Evolutionary conservation across 257 asterid genomes (phyloP).

Genomic region (Solanum rostratum): DNA sequence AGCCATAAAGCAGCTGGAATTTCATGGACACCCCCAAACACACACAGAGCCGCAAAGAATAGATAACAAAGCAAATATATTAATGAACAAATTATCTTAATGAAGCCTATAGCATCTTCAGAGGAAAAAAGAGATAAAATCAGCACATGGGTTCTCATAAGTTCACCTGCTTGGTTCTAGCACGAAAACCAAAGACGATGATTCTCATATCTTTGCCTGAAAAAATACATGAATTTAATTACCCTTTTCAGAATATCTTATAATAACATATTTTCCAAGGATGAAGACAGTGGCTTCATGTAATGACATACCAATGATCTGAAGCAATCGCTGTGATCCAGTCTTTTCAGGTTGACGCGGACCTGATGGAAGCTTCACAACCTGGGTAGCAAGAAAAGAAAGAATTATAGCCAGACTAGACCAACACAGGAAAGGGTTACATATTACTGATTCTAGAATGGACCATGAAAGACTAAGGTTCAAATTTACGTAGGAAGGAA

Average conservation of each 20-base stretch:
- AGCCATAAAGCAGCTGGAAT: neutral
- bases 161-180: constrained; percentile 87
- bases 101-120: neutral
- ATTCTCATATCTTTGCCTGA: constrained; percentile 97
- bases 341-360: constrained; percentile 60
- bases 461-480: neutral
- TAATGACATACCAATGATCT: constrained; percentile 67
- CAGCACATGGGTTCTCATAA: constrained; percentile 8
- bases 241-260: neutral
- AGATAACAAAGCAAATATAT: neutral
- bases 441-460: neutral
- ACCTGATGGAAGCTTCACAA: constrained; percentile 47
- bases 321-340: constrained; percentile 76
- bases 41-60: neutral
- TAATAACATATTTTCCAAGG: neutral
- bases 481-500: neutral
- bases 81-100: neutral
- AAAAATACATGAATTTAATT: neutral
- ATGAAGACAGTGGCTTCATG: neutral
- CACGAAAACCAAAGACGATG: constrained; percentile 85
- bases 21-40: neutral
- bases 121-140: constrained; percentile 6
- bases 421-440: neutral
- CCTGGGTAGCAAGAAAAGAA: constrained; percentile 37
- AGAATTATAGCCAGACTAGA: neutral